Conservation (phyloP, 306 rosid genomes). For the Quercus ilex region DNA sequence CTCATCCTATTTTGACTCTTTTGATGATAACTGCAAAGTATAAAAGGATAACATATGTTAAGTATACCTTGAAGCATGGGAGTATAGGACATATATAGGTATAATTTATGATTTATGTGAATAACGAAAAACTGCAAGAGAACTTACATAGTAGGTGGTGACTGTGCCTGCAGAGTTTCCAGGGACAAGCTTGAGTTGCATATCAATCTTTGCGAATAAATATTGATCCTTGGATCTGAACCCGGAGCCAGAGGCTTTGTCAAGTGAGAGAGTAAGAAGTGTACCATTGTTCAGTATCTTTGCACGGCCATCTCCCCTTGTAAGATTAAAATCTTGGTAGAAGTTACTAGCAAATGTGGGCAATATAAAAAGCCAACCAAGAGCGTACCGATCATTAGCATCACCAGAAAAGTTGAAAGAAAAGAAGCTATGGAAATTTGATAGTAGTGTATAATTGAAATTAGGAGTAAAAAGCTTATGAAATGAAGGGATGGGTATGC, state of each 20-base stretch:
- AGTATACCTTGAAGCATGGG: not conserved
- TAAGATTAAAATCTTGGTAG: conserved; percentile 46
- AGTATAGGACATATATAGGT: too few species aligned
- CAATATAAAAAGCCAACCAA: conserved; percentile 17
- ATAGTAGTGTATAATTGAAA: too few species aligned
- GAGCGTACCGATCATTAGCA: conserved; percentile 6
- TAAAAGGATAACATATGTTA: too few species aligned
- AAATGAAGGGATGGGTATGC: not conserved
- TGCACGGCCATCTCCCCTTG: conserved; percentile 70
- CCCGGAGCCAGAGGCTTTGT: conserved; percentile 66
- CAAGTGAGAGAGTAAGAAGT: conserved; percentile 52
- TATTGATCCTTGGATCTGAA: conserved; percentile 59
- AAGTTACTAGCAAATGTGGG: conserved; percentile 36
- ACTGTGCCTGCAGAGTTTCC: conserved; percentile 84
- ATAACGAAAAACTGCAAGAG: not conserved
- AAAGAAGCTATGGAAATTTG: not conserved
- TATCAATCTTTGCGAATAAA: conserved; percentile 57
- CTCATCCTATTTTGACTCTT: too few species aligned
- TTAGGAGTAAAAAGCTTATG: not conserved
- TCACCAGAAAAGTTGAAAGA: not conserved
- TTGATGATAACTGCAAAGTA: too few species aligned
- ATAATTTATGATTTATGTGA: too few species aligned
- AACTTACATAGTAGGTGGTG: conserved; percentile 64
- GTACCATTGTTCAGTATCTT: conserved; percentile 57
- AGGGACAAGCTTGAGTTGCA: conserved; percentile 77